phyloP scores from a whole-genome alignment of 208 protist species.

The Acanthamoeba royreba region DNA sequence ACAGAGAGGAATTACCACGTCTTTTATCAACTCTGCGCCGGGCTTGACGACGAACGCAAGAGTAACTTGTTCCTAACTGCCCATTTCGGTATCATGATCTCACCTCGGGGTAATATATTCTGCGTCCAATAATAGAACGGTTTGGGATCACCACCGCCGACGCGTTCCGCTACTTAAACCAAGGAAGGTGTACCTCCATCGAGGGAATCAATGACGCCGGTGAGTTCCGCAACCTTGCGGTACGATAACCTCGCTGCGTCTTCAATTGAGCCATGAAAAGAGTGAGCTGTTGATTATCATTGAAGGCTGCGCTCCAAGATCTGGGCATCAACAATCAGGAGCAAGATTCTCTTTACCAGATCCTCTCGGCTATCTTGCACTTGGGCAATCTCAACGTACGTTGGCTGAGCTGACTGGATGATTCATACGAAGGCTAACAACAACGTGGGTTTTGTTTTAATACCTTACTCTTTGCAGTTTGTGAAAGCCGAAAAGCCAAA shows the following conservation, averaged over 20 bases:
- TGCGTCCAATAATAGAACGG: background rate
- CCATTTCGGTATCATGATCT: too few species aligned
- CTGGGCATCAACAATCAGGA: slow-evolving; percentile 71
- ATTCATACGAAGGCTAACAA: background rate
- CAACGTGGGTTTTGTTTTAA: too few species aligned
- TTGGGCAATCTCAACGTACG: slow-evolving; percentile 63
- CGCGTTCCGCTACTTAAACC: slow-evolving; percentile 79
- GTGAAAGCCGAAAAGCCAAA: too few species aligned
- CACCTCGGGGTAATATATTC: background rate
- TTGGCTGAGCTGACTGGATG: slow-evolving; percentile 44
- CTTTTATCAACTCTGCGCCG: slow-evolving; percentile 75
- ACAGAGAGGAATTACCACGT: slow-evolving; percentile 83
- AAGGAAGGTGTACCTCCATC: slow-evolving; percentile 65
- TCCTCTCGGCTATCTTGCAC: background rate
- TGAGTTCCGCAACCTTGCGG: slow-evolving; percentile 68
- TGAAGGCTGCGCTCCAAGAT: slow-evolving; percentile 79
- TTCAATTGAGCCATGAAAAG: background rate
- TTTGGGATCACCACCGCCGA: background rate
- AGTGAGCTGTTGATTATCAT: too few species aligned
- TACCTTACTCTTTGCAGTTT: too few species aligned
- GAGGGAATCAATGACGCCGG: slow-evolving; percentile 78
- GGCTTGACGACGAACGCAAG: background rate
- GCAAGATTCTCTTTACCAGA: slow-evolving; percentile 52
- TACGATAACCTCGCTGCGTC: background rate
- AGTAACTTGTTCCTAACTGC: background rate